Evolutionary conservation across 345 rosid genomes (phyloP).

Genomic region (Populus nigra): DNA sequence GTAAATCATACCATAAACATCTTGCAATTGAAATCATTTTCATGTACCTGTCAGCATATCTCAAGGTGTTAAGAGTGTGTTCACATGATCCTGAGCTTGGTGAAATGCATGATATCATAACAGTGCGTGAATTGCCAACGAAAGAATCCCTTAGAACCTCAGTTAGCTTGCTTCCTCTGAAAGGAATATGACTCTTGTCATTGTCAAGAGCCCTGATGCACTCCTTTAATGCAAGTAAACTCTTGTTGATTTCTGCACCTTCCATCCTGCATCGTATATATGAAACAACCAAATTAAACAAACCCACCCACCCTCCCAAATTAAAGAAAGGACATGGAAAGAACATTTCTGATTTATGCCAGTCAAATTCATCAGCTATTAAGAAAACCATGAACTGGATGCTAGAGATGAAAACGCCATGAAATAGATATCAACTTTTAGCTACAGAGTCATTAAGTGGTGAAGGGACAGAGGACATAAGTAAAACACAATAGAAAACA

Average conservation of each 20-base stretch:
- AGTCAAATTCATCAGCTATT: neutral
- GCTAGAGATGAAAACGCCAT: neutral
- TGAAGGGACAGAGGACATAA: neutral
- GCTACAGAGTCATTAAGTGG: neutral
- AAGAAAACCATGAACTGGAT: neutral
- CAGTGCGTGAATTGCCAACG: conserved; percentile 94
- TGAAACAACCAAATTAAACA: conserved; percentile 18
- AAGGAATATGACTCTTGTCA: conserved; percentile 98
- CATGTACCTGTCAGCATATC: conserved; percentile 96
- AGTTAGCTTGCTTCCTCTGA: conserved; percentile 95
- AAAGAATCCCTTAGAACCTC: conserved; percentile 99
- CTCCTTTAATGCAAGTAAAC: conserved; percentile 93
- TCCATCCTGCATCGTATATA: conserved; percentile 67
- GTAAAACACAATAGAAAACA: neutral
- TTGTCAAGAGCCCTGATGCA: conserved; percentile 99
- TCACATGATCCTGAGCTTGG: conserved; percentile 98
- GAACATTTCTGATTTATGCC: neutral
- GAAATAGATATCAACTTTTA: neutral
- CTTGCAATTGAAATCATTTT: neutral
- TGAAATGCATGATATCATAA: conserved; percentile 97
- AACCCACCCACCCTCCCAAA: neutral
- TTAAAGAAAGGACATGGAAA: neutral
- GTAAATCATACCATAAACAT: neutral
- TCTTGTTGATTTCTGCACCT: conserved; percentile 99
- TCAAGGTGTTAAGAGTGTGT: conserved; percentile 92